Evolutionary conservation across 2,329 filamentous ascomycete species (phyloP).

Genomic region (Penicillium freii): DNA sequence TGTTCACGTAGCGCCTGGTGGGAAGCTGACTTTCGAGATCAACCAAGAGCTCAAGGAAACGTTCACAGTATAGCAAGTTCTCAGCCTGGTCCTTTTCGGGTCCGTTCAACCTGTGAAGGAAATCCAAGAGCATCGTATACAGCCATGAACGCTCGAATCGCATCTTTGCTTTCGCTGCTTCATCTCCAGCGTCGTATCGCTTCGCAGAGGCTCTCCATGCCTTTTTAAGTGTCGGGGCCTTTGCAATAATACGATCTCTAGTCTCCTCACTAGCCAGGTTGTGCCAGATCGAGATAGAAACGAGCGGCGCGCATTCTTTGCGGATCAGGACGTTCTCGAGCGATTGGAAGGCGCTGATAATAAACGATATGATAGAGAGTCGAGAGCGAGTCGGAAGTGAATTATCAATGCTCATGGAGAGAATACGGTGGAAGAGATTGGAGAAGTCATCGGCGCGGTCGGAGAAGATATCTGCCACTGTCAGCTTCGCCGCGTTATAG

Average conservation of each 20-base stretch:
- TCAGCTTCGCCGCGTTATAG: constrained; percentile 30
- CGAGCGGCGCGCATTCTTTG: constrained; percentile 93
- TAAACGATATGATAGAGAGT: constrained; percentile 81
- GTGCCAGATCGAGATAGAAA: constrained; percentile 94
- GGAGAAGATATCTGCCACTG: constrained; percentile 65
- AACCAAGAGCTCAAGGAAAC: constrained; percentile 86
- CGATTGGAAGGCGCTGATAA: constrained; percentile 90
- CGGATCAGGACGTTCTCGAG: constrained; percentile 84
- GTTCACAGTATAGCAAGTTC: constrained; percentile 78
- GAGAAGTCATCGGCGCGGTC: constrained; percentile 80
- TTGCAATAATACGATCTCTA: constrained; percentile 70
- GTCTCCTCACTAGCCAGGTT: constrained; percentile 77
- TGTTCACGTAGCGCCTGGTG: constrained; percentile 89
- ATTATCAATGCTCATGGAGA: constrained; percentile 78
- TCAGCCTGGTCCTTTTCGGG: constrained; percentile 48
- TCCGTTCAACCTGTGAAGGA: constrained; percentile 70
- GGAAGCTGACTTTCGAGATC: constrained; percentile 92
- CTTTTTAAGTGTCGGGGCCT: constrained; percentile 73
- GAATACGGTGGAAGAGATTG: constrained; percentile 78
- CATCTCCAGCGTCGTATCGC: constrained; percentile 83
- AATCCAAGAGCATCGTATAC: constrained; percentile 80
- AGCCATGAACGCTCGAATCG: constrained; percentile 94
- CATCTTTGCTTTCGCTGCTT: constrained; percentile 71
- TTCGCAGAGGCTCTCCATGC: constrained; percentile 86
- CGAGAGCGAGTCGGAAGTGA: constrained; percentile 66